Conservation (phyloP, 345 rosid species). For the Moringa oleifera region DNA sequence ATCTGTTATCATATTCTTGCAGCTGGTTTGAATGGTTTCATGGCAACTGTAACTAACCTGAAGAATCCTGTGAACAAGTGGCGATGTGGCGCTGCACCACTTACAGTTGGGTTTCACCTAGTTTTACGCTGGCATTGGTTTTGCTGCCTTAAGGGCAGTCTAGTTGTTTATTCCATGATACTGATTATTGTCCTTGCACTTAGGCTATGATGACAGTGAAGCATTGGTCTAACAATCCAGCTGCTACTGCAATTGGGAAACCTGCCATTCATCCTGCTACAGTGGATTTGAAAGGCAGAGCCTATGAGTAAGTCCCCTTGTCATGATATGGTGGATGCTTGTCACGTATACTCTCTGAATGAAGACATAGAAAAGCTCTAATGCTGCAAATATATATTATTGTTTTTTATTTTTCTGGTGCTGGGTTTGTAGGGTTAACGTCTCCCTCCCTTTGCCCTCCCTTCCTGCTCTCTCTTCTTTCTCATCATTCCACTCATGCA, state of each 20-base stretch:
- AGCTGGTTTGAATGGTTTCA: slow-evolving; percentile 93
- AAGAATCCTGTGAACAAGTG: slow-evolving; percentile 91
- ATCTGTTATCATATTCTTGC: slow-evolving; percentile 88
- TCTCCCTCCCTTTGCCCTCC: too few relatives aligned
- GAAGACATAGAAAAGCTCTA: not conserved
- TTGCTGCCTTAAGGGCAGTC: not conserved
- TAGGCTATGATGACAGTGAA: slow-evolving; percentile 96
- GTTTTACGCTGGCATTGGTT: not conserved
- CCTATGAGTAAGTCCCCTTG: slow-evolving; percentile 69
- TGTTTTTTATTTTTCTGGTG: not conserved
- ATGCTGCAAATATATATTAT: not conserved
- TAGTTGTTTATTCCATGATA: not conserved
- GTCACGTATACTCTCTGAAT: not conserved
- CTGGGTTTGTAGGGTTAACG: too few relatives aligned
- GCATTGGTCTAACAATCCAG: slow-evolving; percentile 83
- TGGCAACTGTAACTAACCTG: slow-evolving; percentile 90
- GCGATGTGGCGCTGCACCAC: slow-evolving; percentile 97
- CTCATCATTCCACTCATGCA: too few relatives aligned
- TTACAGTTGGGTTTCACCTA: slow-evolving; percentile 53
- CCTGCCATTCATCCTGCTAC: slow-evolving; percentile 97
- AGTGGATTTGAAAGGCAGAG: slow-evolving; percentile 93
- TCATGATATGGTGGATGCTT: not conserved
- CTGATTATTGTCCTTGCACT: slow-evolving; percentile 17
- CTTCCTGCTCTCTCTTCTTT: too few relatives aligned
- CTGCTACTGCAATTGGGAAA: slow-evolving; percentile 66